These are phyloP conservation scores for Halenospora varia DNA, from an alignment of 495 filamentous ascomycete species.

Conservation along the genomic window DNA sequence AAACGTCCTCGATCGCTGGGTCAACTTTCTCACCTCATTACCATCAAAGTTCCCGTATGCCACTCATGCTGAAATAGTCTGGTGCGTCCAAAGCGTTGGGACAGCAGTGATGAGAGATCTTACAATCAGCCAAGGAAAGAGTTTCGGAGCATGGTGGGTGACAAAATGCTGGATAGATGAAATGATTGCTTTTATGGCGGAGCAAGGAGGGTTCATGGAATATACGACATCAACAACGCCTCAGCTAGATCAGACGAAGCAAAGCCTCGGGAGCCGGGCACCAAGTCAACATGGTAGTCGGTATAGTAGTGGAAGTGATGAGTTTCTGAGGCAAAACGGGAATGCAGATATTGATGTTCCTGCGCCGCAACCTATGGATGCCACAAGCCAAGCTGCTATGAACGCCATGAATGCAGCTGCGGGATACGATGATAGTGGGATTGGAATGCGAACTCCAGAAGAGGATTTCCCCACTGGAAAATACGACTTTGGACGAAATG, in stretches of 20 bases:
- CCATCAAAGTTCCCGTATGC: conserved; percentile 70
- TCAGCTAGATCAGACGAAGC: conserved; percentile 1
- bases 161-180: conserved; percentile 97
- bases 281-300: conserved; percentile 28
- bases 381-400: conserved; percentile 28
- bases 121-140: conserved; percentile 76
- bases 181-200: conserved; percentile 87
- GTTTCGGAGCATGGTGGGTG: conserved; percentile 96
- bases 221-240: conserved; percentile 32
- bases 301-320: conserved; percentile 42
- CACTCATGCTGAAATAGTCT: conserved; percentile 60
- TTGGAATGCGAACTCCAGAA: conserved; percentile 60
- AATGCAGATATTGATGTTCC: conserved; percentile 14
- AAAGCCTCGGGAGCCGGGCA: conserved; percentile 28
- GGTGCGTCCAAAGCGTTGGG: conserved; percentile 63
- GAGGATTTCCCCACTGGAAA: conserved; percentile 53
- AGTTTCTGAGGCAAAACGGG: conserved; percentile 18
- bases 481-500: conserved; percentile 35
- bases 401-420: conserved; percentile 28
- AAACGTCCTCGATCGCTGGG: conserved; percentile 81
- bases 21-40: conserved; percentile 72
- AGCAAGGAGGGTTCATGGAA: conserved; percentile 87
- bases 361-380: conserved; percentile 23
- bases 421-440: conserved; percentile 64
- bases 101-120: conserved; percentile 71